A percentile compares a stretch with the other conserved stretches of the same genome.
Evolutionary conservation across 2,329 filamentous ascomycete genomes (phyloP).

Genomic region (Cordyceps cateniannulata): DNA sequence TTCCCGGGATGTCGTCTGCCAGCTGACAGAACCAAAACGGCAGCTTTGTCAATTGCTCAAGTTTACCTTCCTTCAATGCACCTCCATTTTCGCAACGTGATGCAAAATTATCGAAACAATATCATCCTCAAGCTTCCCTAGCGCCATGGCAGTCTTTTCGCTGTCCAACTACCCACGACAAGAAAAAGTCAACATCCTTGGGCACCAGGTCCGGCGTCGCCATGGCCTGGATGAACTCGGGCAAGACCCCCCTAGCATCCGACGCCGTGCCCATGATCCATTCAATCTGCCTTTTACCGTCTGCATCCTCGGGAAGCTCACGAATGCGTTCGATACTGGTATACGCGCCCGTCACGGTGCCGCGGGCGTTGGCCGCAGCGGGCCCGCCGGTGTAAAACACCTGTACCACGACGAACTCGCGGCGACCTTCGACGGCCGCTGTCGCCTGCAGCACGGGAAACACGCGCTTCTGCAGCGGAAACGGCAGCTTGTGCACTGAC

Average conservation of each 20-base stretch:
- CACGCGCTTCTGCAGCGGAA: constrained; percentile 54
- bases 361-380: constrained; percentile 36
- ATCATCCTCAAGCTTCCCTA: not conserved
- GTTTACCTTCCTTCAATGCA: not conserved
- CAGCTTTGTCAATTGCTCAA: not conserved
- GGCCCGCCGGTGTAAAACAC: constrained; percentile 37
- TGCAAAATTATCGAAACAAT: not conserved
- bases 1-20: not conserved
- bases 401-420: constrained; percentile 52
- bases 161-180: constrained; percentile 52
- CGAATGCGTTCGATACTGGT: constrained; percentile 58
- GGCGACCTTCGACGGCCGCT: constrained; percentile 29
- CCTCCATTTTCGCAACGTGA: not conserved
- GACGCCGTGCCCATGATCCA: constrained; percentile 77
- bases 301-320: constrained; percentile 26
- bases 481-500: constrained; percentile 58
- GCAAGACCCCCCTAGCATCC: constrained; percentile 61
- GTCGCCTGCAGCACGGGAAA: constrained; percentile 63
- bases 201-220: constrained; percentile 56
- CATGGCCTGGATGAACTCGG: constrained; percentile 58
- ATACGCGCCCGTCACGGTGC: constrained; percentile 52
- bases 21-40: constrained; percentile 2
- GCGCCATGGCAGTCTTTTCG: constrained; percentile 23
- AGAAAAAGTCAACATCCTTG: constrained; percentile 65
- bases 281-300: constrained; percentile 39